phyloP scores from a whole-genome alignment of 1,284 basidiomycete species.

The Boletus albobrunnescens region DNA sequence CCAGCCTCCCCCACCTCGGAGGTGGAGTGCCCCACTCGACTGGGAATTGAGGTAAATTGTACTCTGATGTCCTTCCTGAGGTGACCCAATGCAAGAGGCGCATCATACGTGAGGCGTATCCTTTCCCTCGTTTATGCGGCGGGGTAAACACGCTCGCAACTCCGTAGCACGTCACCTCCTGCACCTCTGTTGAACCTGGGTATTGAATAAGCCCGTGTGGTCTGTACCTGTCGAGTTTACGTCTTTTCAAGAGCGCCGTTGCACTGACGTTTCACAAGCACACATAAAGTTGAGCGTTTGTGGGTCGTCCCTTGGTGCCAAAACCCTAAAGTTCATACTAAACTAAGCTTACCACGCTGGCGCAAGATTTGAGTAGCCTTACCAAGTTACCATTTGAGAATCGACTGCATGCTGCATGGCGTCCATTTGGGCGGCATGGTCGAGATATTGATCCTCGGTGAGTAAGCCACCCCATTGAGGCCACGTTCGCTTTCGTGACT shows the following conservation, averaged over 20 bases:
- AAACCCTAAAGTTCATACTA: slow-evolving; percentile 34
- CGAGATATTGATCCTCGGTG: slow-evolving; percentile 36
- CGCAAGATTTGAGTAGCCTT: background rate
- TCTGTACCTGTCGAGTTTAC: slow-evolving; percentile 15
- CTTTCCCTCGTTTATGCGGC: slow-evolving; percentile 37
- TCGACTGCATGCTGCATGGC: slow-evolving; percentile 34
- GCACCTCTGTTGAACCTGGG: slow-evolving; percentile 14
- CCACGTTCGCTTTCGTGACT: slow-evolving; percentile 34
- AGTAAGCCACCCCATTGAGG: slow-evolving; percentile 36
- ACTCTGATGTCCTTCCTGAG: slow-evolving; percentile 25
- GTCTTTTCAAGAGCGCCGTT: background rate
- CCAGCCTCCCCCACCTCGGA: slow-evolving; percentile 19
- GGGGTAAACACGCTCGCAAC: slow-evolving; percentile 47
- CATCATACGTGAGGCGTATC: slow-evolving; percentile 51
- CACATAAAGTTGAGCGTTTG: slow-evolving; percentile 41
- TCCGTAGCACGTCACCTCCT: slow-evolving; percentile 35
- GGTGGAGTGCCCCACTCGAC: slow-evolving; percentile 39
- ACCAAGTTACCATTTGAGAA: slow-evolving; percentile 41
- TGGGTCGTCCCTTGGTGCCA: slow-evolving; percentile 39
- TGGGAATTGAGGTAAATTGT: slow-evolving; percentile 36
- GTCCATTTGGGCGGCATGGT: slow-evolving; percentile 35
- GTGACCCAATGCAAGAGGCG: slow-evolving; percentile 43
- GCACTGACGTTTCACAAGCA: slow-evolving; percentile 44
- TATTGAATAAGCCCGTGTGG: slow-evolving; percentile 29
- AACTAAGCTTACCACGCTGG: background rate